A percentile compares a stretch with the other conserved stretches of the same genome.
phyloP scores from a whole-genome alignment of 352 stramenopile species.

The Phytopythium boreale region DNA sequence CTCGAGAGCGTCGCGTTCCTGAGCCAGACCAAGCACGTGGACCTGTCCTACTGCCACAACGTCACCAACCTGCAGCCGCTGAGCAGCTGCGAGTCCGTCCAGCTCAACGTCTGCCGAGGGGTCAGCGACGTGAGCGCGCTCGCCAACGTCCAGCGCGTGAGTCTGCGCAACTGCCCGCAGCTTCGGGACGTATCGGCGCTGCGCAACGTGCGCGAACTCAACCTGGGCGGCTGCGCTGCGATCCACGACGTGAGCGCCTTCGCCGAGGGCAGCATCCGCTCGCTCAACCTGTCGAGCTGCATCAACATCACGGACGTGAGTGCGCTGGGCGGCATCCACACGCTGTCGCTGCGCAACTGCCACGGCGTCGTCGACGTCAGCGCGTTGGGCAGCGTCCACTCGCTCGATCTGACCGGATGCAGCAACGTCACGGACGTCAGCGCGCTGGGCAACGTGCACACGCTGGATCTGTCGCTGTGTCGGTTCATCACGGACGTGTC shows the following conservation, averaged over 20 bases:
- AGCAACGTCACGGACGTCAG: slow-evolving; percentile 48
- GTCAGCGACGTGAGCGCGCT: slow-evolving; percentile 46
- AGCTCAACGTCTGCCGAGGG: slow-evolving; percentile 61
- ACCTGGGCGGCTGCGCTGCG: slow-evolving; percentile 49
- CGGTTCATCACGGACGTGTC: slow-evolving; percentile 52
- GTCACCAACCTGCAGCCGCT: slow-evolving; percentile 47
- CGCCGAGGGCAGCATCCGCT: slow-evolving; percentile 25
- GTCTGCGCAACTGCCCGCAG: slow-evolving; percentile 57
- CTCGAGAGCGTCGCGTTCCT: slow-evolving; percentile 52
- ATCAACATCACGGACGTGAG: slow-evolving; percentile 58
- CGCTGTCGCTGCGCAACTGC: slow-evolving; percentile 51
- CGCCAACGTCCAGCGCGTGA: slow-evolving; percentile 34
- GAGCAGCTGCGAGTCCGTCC: slow-evolving; percentile 38
- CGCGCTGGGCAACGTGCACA: slow-evolving; percentile 35
- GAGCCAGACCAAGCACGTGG: slow-evolving; percentile 28
- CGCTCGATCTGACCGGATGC: slow-evolving; percentile 60
- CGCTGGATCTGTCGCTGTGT: slow-evolving; percentile 56
- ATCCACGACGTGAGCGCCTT: slow-evolving; percentile 43
- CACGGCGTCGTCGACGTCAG: slow-evolving; percentile 35
- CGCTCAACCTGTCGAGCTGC: slow-evolving; percentile 53
- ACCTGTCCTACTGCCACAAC: slow-evolving; percentile 69
- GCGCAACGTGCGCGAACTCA: slow-evolving; percentile 44
- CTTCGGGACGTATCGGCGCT: slow-evolving; percentile 46
- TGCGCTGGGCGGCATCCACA: slow-evolving; percentile 38
- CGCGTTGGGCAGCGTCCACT: slow-evolving; percentile 32